Conservation (phyloP, 192 early-diverging fungal species). For the Coemansia sp. region DNA sequence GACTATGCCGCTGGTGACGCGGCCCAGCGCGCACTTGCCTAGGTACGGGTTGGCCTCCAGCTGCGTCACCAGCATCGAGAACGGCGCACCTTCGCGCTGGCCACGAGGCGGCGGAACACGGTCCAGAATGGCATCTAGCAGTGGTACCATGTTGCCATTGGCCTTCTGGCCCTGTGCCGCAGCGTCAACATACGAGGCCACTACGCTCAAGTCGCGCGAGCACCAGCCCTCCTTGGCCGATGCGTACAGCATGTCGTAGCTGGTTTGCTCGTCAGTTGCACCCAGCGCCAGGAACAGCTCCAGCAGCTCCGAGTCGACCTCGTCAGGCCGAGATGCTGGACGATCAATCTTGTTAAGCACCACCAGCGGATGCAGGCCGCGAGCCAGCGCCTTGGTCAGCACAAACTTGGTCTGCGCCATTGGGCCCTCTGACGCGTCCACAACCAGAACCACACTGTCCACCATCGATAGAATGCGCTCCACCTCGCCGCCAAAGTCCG, state of each 20-base stretch:
- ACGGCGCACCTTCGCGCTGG: constrained; percentile 63
- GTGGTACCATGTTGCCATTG: constrained; percentile 59
- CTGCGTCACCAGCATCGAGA: constrained; percentile 85
- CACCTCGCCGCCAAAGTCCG: constrained; percentile 73
- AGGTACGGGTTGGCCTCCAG: constrained; percentile 80
- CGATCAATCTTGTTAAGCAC: constrained; percentile 87
- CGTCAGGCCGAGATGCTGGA: constrained; percentile 69
- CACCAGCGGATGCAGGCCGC: constrained; percentile 72
- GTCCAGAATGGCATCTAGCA: constrained; percentile 73
- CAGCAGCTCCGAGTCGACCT: constrained; percentile 77
- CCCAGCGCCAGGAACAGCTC: constrained; percentile 80
- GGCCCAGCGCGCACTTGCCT: constrained; percentile 80
- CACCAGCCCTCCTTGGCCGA: constrained; percentile 88
- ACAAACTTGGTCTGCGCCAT: constrained; percentile 93
- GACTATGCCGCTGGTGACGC: constrained; percentile 68
- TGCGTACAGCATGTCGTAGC: constrained; percentile 74
- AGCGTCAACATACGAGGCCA: constrained; percentile 12
- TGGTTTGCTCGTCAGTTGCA: constrained; percentile 76
- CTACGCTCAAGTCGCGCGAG: constrained; percentile 54
- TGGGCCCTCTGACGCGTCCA: constrained; percentile 81
- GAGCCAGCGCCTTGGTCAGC: constrained; percentile 72
- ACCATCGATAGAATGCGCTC: constrained; percentile 89
- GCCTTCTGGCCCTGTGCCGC: constrained; percentile 13
- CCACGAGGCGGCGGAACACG: constrained; percentile 66
- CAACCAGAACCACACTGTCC: constrained; percentile 83